Conservation (phyloP, 352 stramenopile species). For the Blastocystis sp. region DNA sequence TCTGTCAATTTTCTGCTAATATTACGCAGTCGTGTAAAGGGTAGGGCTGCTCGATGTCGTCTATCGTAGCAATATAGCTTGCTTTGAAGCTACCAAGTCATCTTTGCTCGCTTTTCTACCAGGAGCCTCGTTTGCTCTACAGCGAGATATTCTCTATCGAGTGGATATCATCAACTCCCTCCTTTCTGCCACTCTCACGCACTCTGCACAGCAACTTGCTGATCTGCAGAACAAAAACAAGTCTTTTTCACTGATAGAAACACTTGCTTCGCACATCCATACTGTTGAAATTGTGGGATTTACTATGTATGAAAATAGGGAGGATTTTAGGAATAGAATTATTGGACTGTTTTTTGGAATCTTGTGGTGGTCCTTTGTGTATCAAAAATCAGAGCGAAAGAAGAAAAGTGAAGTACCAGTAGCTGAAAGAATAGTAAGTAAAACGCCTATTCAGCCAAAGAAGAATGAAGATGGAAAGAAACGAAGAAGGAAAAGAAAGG, state of each 20-base stretch:
- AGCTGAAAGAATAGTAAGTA: neutral
- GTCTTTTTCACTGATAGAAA: neutral
- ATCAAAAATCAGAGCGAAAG: neutral
- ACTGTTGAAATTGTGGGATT: neutral
- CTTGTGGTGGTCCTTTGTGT: neutral
- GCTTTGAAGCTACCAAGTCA: neutral
- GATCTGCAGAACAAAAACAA: neutral
- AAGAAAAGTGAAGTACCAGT: neutral
- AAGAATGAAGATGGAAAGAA: neutral
- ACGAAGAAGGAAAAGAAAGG: neutral
- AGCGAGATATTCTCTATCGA: conserved; percentile 17
- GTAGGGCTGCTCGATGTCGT: neutral
- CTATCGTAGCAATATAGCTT: neutral
- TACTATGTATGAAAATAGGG: neutral
- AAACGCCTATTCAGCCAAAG: neutral
- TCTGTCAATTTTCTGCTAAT: conserved; percentile 25
- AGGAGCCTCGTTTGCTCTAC: neutral
- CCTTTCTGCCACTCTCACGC: neutral
- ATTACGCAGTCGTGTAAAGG: neutral
- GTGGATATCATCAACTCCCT: neutral
- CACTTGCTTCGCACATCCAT: neutral
- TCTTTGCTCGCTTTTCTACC: neutral
- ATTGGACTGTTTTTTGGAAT: neutral
- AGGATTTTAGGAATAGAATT: neutral
- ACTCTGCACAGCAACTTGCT: neutral